These are phyloP conservation scores for Spathaspora sp. DNA, from an alignment of 805 yeast genomes.

Conservation along the genomic window DNA sequence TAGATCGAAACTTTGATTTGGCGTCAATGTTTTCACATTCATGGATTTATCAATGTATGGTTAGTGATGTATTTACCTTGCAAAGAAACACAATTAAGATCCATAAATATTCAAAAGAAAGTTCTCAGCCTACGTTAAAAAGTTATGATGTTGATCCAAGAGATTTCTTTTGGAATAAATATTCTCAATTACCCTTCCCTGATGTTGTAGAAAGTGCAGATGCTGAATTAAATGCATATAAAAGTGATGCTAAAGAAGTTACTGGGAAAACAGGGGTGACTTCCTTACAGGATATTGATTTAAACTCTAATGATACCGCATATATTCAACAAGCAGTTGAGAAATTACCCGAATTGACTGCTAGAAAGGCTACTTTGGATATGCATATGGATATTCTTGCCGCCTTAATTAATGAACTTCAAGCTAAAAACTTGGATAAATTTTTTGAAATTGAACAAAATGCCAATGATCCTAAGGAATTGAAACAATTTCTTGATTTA, in stretches of 20 bases:
- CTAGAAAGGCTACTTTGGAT: conserved; percentile 83
- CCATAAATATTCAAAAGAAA: conserved; percentile 26
- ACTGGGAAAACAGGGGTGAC: conserved; percentile 73
- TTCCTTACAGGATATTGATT: conserved; percentile 73
- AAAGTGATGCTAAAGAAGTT: conserved; percentile 81
- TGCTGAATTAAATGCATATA: conserved; percentile 72
- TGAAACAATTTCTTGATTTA: conserved; percentile 57
- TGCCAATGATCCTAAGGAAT: conserved; percentile 56
- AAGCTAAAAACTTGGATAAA: conserved; percentile 82
- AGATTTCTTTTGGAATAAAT: conserved; percentile 88
- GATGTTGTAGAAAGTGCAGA: conserved; percentile 99
- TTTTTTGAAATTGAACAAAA: conserved; percentile 94
- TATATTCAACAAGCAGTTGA: conserved; percentile 85
- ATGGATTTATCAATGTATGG: conserved; percentile 97
- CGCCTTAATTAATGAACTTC: conserved; percentile 74
- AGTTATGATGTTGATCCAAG: conserved; percentile 86
- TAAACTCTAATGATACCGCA: conserved; percentile 50
- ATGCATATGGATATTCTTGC: conserved; percentile 96
- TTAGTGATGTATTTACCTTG: conserved; percentile 83
- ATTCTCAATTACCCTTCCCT: conserved; percentile 89
- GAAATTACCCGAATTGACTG: conserved; percentile 87
- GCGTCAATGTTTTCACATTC: conserved; percentile 95
- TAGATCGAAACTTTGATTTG: conserved; percentile 88
- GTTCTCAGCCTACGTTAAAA: conserved; percentile 39
- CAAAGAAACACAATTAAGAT: conserved; percentile 79